Percentiles rank a stretch among this genome's conserved stretches.
These are phyloP conservation scores for Cudoniella acicularis DNA, from an alignment of 495 filamentous ascomycete species.

Conservation along the genomic window DNA sequence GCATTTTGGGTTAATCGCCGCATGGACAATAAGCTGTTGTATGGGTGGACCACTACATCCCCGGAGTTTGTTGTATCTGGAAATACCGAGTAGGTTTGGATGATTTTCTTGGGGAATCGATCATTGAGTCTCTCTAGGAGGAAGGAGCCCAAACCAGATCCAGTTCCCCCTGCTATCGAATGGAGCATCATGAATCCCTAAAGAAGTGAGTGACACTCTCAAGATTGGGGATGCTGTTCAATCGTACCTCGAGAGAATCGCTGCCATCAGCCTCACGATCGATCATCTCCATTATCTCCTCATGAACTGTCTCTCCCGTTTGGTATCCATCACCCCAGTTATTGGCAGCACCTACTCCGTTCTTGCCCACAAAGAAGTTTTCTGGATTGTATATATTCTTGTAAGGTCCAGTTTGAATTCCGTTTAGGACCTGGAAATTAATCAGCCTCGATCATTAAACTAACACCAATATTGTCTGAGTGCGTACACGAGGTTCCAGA, in stretches of 20 bases:
- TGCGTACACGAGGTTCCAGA: conserved; percentile 79
- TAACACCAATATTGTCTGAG: neutral
- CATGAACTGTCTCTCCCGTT: conserved; percentile 85
- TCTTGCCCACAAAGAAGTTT: conserved; percentile 93
- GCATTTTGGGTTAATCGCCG: conserved; percentile 89
- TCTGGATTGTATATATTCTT: conserved; percentile 99
- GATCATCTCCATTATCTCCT: conserved; percentile 99
- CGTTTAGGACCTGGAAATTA: conserved; percentile 70
- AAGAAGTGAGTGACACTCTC: neutral
- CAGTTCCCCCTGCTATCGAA: conserved; percentile 95
- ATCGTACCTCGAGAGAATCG: conserved; percentile 81
- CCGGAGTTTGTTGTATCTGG: conserved; percentile 78
- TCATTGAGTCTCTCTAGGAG: conserved; percentile 96
- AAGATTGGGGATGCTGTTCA: neutral
- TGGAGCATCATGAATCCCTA: conserved; percentile 97
- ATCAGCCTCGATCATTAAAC: neutral
- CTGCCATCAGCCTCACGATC: conserved; percentile 97
- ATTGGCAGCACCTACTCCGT: conserved; percentile 90
- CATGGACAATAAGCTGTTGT: conserved; percentile 94
- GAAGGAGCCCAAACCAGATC: conserved; percentile 90
- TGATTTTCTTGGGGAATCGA: conserved; percentile 96
- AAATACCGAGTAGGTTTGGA: conserved; percentile 98
- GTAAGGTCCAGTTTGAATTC: conserved; percentile 89
- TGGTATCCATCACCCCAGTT: conserved; percentile 97
- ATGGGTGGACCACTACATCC: conserved; percentile 96